Percentiles rank a stretch among this genome's conserved stretches.
Evolutionary conservation across 441 rosid genomes (phyloP).

Genomic region (Pelargonium myrrhifolium): DNA sequence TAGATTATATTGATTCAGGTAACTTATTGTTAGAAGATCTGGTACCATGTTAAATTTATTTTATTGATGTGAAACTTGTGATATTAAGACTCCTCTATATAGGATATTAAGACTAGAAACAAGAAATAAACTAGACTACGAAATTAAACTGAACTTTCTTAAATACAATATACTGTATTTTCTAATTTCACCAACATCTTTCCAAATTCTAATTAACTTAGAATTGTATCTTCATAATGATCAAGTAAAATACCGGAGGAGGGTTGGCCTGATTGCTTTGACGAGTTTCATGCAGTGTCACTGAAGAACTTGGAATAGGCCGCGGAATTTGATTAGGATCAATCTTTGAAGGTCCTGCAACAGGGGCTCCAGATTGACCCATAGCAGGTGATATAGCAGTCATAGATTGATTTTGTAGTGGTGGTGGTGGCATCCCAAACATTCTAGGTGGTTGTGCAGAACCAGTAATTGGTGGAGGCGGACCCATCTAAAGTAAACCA

Average conservation of each 20-base stretch:
- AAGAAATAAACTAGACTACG: too few species aligned
- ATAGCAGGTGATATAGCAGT: constrained; percentile 49
- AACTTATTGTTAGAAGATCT: not conserved
- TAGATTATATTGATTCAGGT: not conserved
- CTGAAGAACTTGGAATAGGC: constrained; percentile 44
- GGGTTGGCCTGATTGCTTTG: constrained; percentile 53
- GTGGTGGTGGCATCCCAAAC: constrained; percentile 44
- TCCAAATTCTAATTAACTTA: too few species aligned
- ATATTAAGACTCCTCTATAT: too few species aligned
- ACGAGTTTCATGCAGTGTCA: constrained; percentile 46
- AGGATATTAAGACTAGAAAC: too few species aligned
- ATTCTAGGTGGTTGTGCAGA: constrained; percentile 41
- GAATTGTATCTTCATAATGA: too few species aligned
- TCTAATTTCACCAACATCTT: too few species aligned
- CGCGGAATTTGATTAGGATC: constrained; percentile 66
- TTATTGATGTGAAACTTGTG: too few species aligned
- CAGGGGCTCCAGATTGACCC: constrained; percentile 46
- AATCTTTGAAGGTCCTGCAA: constrained; percentile 43
- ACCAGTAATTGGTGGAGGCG: constrained; percentile 42
- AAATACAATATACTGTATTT: too few species aligned
- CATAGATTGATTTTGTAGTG: constrained; percentile 43
- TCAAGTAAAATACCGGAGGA: constrained; percentile 40
- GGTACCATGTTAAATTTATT: too few species aligned
- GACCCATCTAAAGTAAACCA: constrained; percentile 34
- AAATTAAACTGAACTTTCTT: too few species aligned